A percentile compares a stretch with the other conserved stretches of the same genome.
Conservation (phyloP, 495 filamentous ascomycete genomes). For the Annulohypoxylon stygium region DNA sequence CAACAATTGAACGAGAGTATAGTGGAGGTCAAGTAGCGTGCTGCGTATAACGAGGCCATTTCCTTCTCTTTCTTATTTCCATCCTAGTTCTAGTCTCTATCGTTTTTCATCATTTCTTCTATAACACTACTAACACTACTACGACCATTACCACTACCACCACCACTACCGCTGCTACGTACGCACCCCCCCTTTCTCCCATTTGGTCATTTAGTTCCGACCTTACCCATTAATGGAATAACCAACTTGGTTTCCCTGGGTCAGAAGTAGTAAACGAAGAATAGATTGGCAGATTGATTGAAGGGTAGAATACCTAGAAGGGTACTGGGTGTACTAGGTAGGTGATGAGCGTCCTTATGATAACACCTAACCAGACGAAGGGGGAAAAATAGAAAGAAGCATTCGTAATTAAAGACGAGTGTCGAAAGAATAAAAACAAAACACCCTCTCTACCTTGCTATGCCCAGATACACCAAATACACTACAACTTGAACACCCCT, state of each 20-base stretch:
- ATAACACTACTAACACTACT: neutral
- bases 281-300: constrained; percentile 2
- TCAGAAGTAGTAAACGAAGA: constrained; percentile 9
- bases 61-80: constrained; percentile 6
- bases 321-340: neutral
- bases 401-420: constrained; percentile 8
- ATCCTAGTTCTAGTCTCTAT: constrained; percentile 13
- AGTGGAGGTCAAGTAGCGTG: neutral
- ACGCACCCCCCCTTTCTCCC: constrained; percentile 17
- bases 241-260: constrained; percentile 13
- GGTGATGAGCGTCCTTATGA: neutral
- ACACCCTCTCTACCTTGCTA: neutral
- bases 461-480: neutral
- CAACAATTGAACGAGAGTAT: neutral
- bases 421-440: constrained; percentile 15
- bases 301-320: neutral
- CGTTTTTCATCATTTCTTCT: constrained; percentile 1
- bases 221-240: constrained; percentile 33
- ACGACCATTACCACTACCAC: neutral
- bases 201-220: constrained; percentile 23
- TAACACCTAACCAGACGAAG: constrained; percentile 4
- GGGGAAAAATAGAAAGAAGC: neutral
- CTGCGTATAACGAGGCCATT: neutral
- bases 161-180: neutral
- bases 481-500: constrained; percentile 10